A percentile compares a stretch with the other conserved stretches of the same genome.
These are phyloP conservation scores for Circinella minor DNA, from an alignment of 371 early-diverging fungal genomes.

Conservation along the genomic window DNA sequence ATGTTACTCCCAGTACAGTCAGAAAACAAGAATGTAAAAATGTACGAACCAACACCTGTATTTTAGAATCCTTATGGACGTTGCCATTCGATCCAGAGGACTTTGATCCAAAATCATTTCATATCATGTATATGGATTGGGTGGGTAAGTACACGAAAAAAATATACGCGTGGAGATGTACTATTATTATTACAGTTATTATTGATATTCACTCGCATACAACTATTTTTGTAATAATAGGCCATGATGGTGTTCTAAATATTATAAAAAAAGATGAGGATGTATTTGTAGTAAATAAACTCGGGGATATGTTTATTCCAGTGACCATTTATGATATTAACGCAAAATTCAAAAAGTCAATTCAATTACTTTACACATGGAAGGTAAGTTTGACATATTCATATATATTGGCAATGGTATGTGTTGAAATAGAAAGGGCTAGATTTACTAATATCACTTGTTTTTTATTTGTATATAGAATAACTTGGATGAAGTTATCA, in stretches of 20 bases:
- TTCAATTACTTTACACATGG: slow-evolving; percentile 3
- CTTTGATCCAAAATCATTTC: not conserved
- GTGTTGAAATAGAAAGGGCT: not conserved
- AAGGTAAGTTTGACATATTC: not conserved
- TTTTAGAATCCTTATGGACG: not conserved
- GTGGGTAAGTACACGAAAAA: slow-evolving; percentile 2
- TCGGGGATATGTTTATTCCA: not conserved
- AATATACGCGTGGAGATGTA: not conserved
- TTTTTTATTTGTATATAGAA: not conserved
- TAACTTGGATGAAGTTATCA: not conserved
- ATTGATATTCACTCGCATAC: not conserved
- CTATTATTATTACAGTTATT: not conserved
- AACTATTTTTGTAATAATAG: not conserved
- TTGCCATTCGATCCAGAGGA: not conserved
- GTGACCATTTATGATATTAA: not conserved
- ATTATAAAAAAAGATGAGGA: not conserved
- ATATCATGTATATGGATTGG: slow-evolving; percentile 10
- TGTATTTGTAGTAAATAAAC: not conserved
- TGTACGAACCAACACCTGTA: not conserved
- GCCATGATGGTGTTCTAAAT: not conserved
- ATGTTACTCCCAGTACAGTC: not conserved
- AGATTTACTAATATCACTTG: not conserved
- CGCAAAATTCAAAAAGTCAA: not conserved
- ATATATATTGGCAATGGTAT: not conserved
- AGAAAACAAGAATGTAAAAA: not conserved